These are phyloP conservation scores for Ascosphaera pollenicola DNA, from an alignment of 2,329 filamentous ascomycete species.

Conservation along the genomic window DNA sequence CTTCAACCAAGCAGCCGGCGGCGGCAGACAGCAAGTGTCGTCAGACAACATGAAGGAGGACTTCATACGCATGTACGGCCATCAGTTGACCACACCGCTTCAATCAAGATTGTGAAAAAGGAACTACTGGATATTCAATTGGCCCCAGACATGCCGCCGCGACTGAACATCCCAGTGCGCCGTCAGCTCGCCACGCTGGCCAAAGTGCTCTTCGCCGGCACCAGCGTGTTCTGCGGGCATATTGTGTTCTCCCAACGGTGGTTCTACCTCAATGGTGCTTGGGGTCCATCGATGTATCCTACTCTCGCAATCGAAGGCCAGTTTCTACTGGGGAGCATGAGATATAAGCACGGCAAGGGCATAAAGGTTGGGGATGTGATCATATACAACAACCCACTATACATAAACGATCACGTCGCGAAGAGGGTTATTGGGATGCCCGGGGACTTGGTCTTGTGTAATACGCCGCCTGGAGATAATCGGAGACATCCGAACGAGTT, in stretches of 20 bases:
- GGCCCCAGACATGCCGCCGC: no score
- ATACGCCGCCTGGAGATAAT: constrained; percentile 15
- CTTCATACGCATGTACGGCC: no score
- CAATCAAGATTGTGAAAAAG: no score
- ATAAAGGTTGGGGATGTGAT: constrained; percentile 67
- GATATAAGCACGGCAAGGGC: constrained; percentile 44
- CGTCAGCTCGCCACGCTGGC: no score
- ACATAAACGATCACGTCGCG: constrained; percentile 36
- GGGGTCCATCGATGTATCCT: constrained; percentile 74
- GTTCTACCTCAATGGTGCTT: constrained; percentile 35
- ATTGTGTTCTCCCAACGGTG: constrained; percentile 32
- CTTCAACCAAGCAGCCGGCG: no score
- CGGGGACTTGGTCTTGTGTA: constrained; percentile 31
- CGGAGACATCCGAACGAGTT: no score
- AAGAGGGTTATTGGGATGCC: constrained; percentile 64
- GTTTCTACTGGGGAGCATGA: constrained; percentile 43
- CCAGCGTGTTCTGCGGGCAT: constrained; percentile 15
- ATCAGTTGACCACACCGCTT: no score
- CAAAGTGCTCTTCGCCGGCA: constrained; percentile 1
- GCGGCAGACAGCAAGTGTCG: no score
- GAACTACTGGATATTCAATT: no score
- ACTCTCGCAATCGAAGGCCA: constrained; percentile 50
- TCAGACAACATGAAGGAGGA: no score
- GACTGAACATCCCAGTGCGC: no score
- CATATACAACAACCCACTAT: constrained; percentile 51